Conservation (phyloP, 192 early-diverging fungal species). For the Jimgerdemannia lactiflua region DNA sequence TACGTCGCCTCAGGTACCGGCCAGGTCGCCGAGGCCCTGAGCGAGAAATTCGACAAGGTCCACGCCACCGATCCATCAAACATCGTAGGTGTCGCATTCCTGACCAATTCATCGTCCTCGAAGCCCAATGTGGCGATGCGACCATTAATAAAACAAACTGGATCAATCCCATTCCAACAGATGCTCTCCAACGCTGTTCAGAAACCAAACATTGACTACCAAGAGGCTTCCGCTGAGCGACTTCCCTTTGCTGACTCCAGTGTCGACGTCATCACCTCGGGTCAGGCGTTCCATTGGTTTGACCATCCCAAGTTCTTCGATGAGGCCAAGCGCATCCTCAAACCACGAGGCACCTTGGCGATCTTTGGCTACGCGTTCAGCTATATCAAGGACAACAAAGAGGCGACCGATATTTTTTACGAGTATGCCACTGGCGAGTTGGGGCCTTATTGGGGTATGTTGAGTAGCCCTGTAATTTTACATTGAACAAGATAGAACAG, state of each 20-base stretch:
- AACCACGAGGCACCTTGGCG: conserved; percentile 56
- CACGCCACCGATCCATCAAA: conserved; percentile 34
- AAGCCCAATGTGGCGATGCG: neutral
- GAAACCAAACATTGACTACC: conserved; percentile 40
- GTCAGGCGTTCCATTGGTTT: conserved; percentile 58
- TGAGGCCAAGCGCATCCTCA: conserved; percentile 55
- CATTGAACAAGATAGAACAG: neutral
- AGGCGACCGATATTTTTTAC: conserved; percentile 26
- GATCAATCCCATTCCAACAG: neutral
- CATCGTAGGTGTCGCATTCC: neutral
- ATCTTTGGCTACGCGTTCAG: conserved; percentile 45
- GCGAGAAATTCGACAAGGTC: conserved; percentile 46
- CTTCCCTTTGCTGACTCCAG: conserved; percentile 20
- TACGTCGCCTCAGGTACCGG: conserved; percentile 30
- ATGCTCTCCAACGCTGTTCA: conserved; percentile 39
- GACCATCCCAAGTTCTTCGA: conserved; percentile 51
- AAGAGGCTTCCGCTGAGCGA: conserved; percentile 35
- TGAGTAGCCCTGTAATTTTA: neutral
- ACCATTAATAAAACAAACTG: neutral
- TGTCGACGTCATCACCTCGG: conserved; percentile 46
- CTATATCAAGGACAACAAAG: conserved; percentile 31
- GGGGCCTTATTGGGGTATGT: conserved; percentile 38
- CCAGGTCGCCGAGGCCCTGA: conserved; percentile 42
- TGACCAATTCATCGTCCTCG: conserved; percentile 8
- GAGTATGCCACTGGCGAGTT: conserved; percentile 26